phyloP scores from a whole-genome alignment of 192 early-diverging fungal species.

The Allomyces arbusculus region DNA sequence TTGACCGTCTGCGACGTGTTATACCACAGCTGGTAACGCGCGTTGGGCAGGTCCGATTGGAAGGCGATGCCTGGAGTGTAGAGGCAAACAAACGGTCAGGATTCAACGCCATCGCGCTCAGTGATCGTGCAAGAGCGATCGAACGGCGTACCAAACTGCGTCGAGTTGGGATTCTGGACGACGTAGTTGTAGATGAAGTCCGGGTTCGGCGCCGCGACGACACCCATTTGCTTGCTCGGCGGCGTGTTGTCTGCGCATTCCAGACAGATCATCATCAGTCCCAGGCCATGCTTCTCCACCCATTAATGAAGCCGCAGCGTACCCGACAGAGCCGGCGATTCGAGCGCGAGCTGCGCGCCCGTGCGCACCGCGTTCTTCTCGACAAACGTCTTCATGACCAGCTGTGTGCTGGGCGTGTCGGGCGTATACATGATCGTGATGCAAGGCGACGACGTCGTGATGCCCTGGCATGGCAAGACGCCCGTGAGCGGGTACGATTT shows the following conservation, averaged over 20 bases:
- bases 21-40: conserved; percentile 56
- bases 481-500: conserved; percentile 17
- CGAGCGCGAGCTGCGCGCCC: conserved; percentile 10
- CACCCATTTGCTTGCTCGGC: conserved; percentile 16
- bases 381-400: conserved; percentile 17
- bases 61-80: conserved; percentile 11
- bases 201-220: conserved; percentile 27
- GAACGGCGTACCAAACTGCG: conserved; percentile 23
- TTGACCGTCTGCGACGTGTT: conserved; percentile 39
- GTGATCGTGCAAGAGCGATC: neutral
- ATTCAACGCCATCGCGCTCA: neutral
- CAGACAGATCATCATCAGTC: conserved; percentile 7
- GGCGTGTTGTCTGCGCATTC: conserved; percentile 7
- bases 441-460: conserved; percentile 18
- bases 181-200: conserved; percentile 51
- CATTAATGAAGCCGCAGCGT: conserved; percentile 5
- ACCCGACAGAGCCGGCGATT: conserved; percentile 7
- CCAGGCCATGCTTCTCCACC: conserved; percentile 1
- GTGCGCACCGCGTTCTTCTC: conserved; percentile 16
- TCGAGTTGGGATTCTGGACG: conserved; percentile 41
- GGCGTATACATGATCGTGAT: conserved; percentile 43
- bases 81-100: neutral
- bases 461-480: conserved; percentile 23
- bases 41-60: conserved; percentile 21
- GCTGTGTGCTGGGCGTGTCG: conserved; percentile 10